Base-by-base conservation (phyloP, 495 filamentous ascomycete genomes). In the Aspergillus nanangensis region DNA sequence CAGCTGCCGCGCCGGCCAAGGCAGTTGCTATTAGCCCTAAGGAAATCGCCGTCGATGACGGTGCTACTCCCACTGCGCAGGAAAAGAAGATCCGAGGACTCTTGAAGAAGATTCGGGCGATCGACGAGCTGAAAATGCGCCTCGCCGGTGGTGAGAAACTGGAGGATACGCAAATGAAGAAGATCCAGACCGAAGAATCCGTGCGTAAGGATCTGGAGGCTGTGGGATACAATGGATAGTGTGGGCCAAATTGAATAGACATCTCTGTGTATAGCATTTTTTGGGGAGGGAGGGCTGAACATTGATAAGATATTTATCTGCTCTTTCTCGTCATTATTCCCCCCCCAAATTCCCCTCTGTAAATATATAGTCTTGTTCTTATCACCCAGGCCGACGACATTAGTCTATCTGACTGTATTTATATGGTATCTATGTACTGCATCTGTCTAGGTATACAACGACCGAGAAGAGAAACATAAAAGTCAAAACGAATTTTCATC, bases 161-260 rank as follows among this genome's bases (percentile, higher is more conserved):
- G 45, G 93, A 98, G 67, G 90, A 95, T 62, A 98, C 93, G 38
- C 93, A 98, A 73, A 81, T 97, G 75, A 94, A 93, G 79, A 98
- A 98, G 78, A 98, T 98, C 51, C 77, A 80, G 17, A 98, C 91
- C 4, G 94, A 96, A 72, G 74, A 80, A 24, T 60, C 73, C 7
- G 89, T 98, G 24, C 75, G 88, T 44, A 86, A 82, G 65, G 93
- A 98, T 66, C 65, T 98, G 39, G 78, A 83, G 24, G 67, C 57
- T n/a, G 56, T 87, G 44, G 83, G 81, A 18, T 77, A 71, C 50
- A 68, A 44, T 40, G 75, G 73, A 42, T 75, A 60, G 55, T 24
- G 21, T 36, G 38, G n/a, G n/a, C n/a, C n/a, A n/a, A n/a, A n/a
- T n/a, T n/a, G n/a, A n/a, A n/a, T n/a, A n/a, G n/a, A n/a, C n/a